Evolutionary conservation across 441 rosid species (phyloP), one percentile per base, ranked within the genome.

Genomic region (Monsonia emarginata): DNA sequence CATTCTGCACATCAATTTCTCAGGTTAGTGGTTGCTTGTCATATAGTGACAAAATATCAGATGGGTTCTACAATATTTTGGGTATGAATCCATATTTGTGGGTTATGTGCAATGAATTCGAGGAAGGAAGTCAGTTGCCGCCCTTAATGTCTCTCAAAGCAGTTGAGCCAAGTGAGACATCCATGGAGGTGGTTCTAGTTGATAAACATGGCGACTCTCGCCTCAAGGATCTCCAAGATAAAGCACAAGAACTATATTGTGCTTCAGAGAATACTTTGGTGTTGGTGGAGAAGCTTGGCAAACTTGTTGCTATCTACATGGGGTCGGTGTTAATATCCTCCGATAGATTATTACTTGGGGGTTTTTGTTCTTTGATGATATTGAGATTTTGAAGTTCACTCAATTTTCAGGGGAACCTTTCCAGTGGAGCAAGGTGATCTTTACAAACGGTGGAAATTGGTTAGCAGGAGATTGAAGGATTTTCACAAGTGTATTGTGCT

Each of bases 11-110:
- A 14, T 44, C n/a, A 27, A 58, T 9, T 58, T 80, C 69, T 58
- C 86, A 91, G 98, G 88, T 88, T 0, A 93, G 86, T 66, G 97
- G 98, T 44, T 88, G 93, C 78, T 81, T 93, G 73, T 93, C 98
- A 1, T 93, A 90, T 66, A 76, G 62, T 52, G 96, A 93, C 78
- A 87, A 86, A 69, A 93, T 93, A 64, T 72, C 93, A 8, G 95
- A 93, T 80, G 98, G 98, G 24, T 93, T 93, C 76, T 90, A 90
- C 75, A 84, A 86, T 76, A 90, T 93, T 68, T 64, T 93, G 78
- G 98, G 98, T 57, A 88, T 93, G 93, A 90, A 88, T 75, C 97
- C 97, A 5, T 77, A 86, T 78, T 78, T 93, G 8, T 93, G 98
- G 98, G 68, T 83, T 32, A 90, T 87, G 96, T 90, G 98, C 87